Conservation (phyloP, 192 early-diverging fungal species). For the Podila epicladia region DNA sequence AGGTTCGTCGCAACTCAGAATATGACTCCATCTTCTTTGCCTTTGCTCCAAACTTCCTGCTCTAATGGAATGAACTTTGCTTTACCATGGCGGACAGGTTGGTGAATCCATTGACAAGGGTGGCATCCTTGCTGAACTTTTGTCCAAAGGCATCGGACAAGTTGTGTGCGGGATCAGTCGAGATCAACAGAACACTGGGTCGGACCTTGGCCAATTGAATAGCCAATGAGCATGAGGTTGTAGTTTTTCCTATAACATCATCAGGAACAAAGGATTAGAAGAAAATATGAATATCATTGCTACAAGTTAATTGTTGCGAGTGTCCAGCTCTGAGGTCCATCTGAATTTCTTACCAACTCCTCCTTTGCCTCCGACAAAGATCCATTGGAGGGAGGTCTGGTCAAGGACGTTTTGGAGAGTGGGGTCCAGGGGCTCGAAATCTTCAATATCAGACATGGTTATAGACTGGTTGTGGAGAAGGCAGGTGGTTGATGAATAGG, state of each 20-base stretch:
- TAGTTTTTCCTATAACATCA: constrained; percentile 67
- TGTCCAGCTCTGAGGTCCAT: too few species aligned
- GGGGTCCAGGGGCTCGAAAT: constrained; percentile 79
- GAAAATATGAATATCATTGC: background rate
- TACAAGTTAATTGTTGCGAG: background rate
- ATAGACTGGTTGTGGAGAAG: background rate
- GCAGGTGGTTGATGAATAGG: background rate
- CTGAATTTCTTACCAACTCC: constrained; percentile 85
- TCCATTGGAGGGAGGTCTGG: constrained; percentile 96
- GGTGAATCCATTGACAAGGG: constrained; percentile 89
- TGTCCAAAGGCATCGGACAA: constrained; percentile 99
- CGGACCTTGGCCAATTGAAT: constrained; percentile 91
- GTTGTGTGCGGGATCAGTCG: constrained; percentile 99
- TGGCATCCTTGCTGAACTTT: constrained; percentile 98
- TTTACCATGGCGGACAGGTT: constrained; percentile 91
- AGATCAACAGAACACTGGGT: constrained; percentile 95
- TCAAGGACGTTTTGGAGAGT: constrained; percentile 96
- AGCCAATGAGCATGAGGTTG: constrained; percentile 89
- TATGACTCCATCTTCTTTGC: background rate
- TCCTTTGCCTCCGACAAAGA: constrained; percentile 99
- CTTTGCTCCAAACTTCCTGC: too few species aligned
- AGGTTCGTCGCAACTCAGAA: background rate
- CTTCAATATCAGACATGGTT: constrained; percentile 68
- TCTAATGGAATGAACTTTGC: background rate
- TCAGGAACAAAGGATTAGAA: background rate